Evolutionary conservation across 2,329 filamentous ascomycete genomes (phyloP).

Genomic region (Pyrenochaeta sp.): DNA sequence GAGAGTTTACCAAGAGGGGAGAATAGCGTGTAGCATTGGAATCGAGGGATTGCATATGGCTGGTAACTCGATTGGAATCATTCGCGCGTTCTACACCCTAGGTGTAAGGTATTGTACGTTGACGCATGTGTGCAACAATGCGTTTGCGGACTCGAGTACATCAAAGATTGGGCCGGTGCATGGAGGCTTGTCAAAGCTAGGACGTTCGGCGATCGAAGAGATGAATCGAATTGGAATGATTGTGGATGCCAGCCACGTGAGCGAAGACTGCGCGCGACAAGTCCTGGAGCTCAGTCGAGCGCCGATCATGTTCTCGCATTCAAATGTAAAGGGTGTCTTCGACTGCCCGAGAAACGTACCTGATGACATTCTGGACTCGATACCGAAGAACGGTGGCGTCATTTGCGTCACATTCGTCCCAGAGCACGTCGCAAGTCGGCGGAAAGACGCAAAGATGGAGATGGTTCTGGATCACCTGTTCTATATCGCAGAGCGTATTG

Average conservation of each 20-base stretch:
- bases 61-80: conserved; percentile 77
- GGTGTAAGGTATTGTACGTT: conserved; percentile 87
- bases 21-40: conserved; percentile 19
- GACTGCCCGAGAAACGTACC: conserved; percentile 89
- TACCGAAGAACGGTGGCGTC: conserved; percentile 74
- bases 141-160: conserved; percentile 71
- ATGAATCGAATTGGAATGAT: conserved; percentile 96
- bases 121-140: conserved; percentile 91
- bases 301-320: conserved; percentile 14
- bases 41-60: conserved; percentile 82
- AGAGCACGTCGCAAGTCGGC: conserved; percentile 63
- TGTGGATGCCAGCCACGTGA: conserved; percentile 83
- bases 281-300: conserved; percentile 62
- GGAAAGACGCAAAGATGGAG: conserved; percentile 65
- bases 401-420: conserved; percentile 92
- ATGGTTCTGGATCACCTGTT: conserved; percentile 81
- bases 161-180: conserved; percentile 33
- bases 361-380: conserved; percentile 77
- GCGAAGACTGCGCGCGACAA: conserved; percentile 81
- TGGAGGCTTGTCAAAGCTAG: conserved; percentile 70
- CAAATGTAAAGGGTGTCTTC: conserved; percentile 76
- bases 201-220: conserved; percentile 74
- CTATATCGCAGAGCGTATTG: conserved; percentile 81
- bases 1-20: conserved; percentile 28
- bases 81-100: conserved; percentile 76